A percentile compares a stretch with the other conserved stretches of the same genome.
Evolutionary conservation across 331 rosid genomes (phyloP).

Genomic region (Prunus yedoensis): DNA sequence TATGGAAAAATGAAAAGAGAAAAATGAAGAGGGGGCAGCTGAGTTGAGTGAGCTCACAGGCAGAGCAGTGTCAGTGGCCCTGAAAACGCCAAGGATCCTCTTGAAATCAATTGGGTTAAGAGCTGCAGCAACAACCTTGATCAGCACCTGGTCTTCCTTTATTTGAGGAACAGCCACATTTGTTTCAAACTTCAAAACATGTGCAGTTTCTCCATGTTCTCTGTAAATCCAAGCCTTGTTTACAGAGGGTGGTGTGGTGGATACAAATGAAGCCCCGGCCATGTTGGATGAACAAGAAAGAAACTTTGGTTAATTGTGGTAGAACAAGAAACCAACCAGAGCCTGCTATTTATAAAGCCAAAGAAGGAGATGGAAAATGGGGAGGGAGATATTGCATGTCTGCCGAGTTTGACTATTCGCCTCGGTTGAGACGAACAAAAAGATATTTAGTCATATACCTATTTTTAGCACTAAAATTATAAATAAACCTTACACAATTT

Average conservation of each 20-base stretch:
- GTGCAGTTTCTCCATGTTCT: slow-evolving; percentile 43
- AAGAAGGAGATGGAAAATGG: no score
- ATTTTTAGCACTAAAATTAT: no score
- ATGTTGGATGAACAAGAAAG: slow-evolving; percentile 2
- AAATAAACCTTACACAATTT: no score
- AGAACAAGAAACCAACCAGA: no score
- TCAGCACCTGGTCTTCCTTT: slow-evolving; percentile 54
- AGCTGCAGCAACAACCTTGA: slow-evolving; percentile 67
- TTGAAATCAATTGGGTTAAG: slow-evolving; percentile 67
- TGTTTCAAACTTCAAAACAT: slow-evolving; percentile 45
- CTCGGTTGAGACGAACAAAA: no score
- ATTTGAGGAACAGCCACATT: slow-evolving; percentile 43
- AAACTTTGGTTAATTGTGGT: no score
- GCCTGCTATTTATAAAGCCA: no score
- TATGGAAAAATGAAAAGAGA: neutral
- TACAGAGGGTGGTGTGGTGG: slow-evolving; percentile 36
- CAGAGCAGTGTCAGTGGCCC: slow-evolving; percentile 40
- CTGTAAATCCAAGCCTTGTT: slow-evolving; percentile 67
- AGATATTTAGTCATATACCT: no score
- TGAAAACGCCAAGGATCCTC: slow-evolving; percentile 47
- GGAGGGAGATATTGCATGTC: no score
- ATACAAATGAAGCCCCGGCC: slow-evolving; percentile 34
- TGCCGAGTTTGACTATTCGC: no score
- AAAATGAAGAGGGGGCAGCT: neutral
- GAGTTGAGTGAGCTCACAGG: slow-evolving; percentile 41